Conservation (phyloP, 768 basidiomycete species). For the Phylloporus rhodoxanthus region DNA sequence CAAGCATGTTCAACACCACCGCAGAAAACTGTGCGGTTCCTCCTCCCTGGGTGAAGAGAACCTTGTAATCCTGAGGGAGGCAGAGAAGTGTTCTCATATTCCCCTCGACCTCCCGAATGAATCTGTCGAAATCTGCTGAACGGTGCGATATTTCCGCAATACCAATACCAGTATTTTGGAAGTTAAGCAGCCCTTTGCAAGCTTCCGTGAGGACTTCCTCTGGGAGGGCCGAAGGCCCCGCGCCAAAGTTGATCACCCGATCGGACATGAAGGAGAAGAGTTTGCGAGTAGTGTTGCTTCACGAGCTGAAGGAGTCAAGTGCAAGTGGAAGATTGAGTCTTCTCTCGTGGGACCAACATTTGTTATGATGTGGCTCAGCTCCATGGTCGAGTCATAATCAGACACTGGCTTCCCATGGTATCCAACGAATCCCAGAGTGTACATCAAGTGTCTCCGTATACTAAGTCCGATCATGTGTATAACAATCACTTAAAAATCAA, state of each 20-base stretch:
- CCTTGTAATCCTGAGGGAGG: conserved; percentile 76
- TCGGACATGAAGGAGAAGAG: conserved; percentile 16
- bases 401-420: background rate
- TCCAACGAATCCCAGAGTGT: background rate
- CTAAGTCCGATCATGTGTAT: background rate
- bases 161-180: conserved; percentile 86
- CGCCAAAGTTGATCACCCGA: conserved; percentile 83
- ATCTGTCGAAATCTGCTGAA: conserved; percentile 78
- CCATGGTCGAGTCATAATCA: background rate
- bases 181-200: conserved; percentile 81
- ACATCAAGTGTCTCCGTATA: background rate
- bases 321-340: background rate
- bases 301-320: background rate
- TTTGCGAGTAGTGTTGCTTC: background rate
- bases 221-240: conserved; percentile 91
- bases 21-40: conserved; percentile 90
- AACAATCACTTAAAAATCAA: background rate
- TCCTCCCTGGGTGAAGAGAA: conserved; percentile 94
- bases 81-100: conserved; percentile 71
- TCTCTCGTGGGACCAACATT: background rate
- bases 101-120: conserved; percentile 55
- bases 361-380: background rate
- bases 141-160: conserved; percentile 96
- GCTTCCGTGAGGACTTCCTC: conserved; percentile 81
- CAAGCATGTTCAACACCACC: conserved; percentile 85